Conservation (phyloP, 345 rosid genomes). For the Brassica nigra region DNA sequence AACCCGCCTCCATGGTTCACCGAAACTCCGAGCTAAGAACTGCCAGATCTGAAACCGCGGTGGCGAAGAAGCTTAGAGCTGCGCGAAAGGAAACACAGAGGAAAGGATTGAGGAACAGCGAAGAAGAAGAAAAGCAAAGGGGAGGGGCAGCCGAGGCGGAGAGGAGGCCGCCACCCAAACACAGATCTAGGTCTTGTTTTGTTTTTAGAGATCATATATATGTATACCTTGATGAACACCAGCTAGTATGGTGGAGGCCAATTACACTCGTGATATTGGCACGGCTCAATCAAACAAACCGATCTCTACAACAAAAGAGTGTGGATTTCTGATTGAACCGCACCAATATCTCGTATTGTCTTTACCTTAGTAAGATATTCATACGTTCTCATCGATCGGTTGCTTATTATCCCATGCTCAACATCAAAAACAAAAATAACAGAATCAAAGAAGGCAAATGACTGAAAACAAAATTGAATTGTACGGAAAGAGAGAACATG, state of each 20-base stretch:
- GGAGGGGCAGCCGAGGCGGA: too few species aligned
- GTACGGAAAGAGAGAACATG: background rate
- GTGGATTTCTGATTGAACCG: constrained; percentile 70
- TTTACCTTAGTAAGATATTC: background rate
- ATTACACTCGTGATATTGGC: constrained; percentile 79
- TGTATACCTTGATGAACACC: constrained; percentile 7
- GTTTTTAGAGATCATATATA: too few species aligned
- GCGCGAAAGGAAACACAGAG: too few species aligned
- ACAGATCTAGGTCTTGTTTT: too few species aligned
- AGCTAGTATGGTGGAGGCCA: background rate
- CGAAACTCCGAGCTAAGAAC: too few species aligned
- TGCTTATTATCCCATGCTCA: background rate
- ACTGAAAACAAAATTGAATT: background rate
- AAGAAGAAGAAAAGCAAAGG: too few species aligned
- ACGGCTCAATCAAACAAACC: constrained; percentile 91
- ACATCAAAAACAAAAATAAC: background rate
- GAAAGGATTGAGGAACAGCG: too few species aligned
- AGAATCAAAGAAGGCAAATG: constrained; percentile 7
- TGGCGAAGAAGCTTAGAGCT: too few species aligned
- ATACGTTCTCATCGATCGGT: background rate
- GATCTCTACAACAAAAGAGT: constrained; percentile 40
- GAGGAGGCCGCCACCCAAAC: too few species aligned
- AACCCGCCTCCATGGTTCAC: too few species aligned
- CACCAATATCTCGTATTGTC: constrained; percentile 72
- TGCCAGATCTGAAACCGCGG: too few species aligned